Evolutionary conservation across 352 stramenopile species (phyloP).

Genomic region (Plasmopara halstedii): DNA sequence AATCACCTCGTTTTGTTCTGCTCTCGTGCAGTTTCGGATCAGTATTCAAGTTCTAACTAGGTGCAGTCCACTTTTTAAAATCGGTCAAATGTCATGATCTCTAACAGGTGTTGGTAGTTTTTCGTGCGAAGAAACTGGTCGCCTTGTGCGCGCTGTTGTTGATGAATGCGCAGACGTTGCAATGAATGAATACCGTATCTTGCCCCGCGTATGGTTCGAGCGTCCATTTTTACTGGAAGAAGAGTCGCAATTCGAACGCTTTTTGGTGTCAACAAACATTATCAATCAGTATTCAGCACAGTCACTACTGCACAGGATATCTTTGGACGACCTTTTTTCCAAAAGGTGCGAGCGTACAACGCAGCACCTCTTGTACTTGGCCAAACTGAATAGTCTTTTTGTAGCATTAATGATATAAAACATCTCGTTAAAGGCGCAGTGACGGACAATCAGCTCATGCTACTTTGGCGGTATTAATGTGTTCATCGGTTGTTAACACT

Average conservation of each 20-base stretch:
- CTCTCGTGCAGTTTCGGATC: conserved; percentile 52
- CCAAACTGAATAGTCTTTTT: not conserved
- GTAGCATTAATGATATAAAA: conserved; percentile 32
- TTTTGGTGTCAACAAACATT: conserved; percentile 58
- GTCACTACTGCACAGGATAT: conserved; percentile 60
- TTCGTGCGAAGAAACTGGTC: conserved; percentile 30
- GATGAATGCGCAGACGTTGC: conserved; percentile 47
- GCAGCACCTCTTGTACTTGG: not conserved
- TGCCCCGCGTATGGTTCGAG: conserved; percentile 70
- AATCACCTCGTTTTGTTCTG: conserved; percentile 38
- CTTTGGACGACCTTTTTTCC: conserved; percentile 42
- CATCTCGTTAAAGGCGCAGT: conserved; percentile 28
- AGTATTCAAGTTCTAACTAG: conserved; percentile 41
- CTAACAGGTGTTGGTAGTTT: conserved; percentile 3
- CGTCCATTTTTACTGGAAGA: conserved; percentile 66
- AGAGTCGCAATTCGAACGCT: conserved; percentile 66
- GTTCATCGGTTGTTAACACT: not conserved
- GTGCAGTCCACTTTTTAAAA: conserved; percentile 8
- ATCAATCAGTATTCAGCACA: conserved; percentile 59
- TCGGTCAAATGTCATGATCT: not conserved
- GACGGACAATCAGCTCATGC: conserved; percentile 29
- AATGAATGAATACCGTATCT: conserved; percentile 26
- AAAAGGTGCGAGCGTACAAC: conserved; percentile 23
- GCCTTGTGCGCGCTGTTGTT: conserved; percentile 39
- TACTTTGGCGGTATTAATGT: conserved; percentile 35